Conservation (phyloP, 208 protist species). For the Crithidia sp. region DNA sequence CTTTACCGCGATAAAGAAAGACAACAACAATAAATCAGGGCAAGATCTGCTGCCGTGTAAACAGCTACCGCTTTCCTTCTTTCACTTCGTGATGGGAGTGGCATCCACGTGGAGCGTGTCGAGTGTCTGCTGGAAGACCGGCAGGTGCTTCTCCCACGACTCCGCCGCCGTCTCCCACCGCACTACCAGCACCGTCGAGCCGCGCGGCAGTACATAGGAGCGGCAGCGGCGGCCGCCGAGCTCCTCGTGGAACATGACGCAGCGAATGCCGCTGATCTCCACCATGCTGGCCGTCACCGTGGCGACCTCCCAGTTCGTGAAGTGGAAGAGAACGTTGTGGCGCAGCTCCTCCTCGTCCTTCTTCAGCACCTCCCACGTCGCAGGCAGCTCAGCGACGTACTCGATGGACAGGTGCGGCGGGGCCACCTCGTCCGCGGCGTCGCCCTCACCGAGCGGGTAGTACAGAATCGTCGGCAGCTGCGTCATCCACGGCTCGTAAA, state of each 20-base stretch:
- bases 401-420: conserved; percentile 35
- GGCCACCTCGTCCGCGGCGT: background rate
- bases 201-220: conserved; percentile 54
- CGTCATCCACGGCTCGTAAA: conserved; percentile 57
- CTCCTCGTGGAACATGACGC: conserved; percentile 55
- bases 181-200: conserved; percentile 46
- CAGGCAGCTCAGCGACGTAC: conserved; percentile 41
- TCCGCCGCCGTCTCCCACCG: conserved; percentile 54
- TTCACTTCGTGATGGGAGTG: conserved; percentile 20
- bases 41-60: too few relatives aligned
- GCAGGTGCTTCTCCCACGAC: conserved; percentile 46
- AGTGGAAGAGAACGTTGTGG: conserved; percentile 68
- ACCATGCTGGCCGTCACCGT: conserved; percentile 34
- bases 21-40: conserved; percentile 10
- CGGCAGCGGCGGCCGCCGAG: conserved; percentile 54
- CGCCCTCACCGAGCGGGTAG: conserved; percentile 52
- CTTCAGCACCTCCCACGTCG: conserved; percentile 47
- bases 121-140: conserved; percentile 54
- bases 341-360: conserved; percentile 57
- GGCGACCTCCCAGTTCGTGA: conserved; percentile 51
- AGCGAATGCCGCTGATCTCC: conserved; percentile 49
- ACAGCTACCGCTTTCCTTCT: background rate
- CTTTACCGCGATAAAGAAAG: background rate
- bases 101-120: conserved; percentile 70
- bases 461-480: conserved; percentile 50